Conservation (phyloP, 164 flowering plant genomes). For the Umbellularia californica region DNA sequence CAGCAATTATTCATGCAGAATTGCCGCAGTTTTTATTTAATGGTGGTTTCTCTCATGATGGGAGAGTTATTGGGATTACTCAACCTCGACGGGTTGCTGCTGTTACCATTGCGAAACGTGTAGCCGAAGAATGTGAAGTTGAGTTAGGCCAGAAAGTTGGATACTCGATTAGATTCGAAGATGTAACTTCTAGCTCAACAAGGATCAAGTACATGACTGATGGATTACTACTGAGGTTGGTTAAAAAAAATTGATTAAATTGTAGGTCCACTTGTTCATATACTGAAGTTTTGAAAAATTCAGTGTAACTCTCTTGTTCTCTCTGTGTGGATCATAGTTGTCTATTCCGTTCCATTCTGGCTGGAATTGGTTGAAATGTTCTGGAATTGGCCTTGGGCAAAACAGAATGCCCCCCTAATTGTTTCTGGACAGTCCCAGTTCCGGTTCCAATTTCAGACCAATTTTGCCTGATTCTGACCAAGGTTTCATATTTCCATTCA, state of each 20-base stretch:
- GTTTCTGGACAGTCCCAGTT: too few species aligned
- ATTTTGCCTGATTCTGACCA: too few species aligned
- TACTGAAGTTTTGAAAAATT: background rate
- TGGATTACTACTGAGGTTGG: constrained; percentile 78
- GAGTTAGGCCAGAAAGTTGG: constrained; percentile 86
- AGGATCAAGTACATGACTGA: constrained; percentile 96
- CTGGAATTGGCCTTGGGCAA: too few species aligned
- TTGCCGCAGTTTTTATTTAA: constrained; percentile 79
- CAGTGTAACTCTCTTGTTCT: background rate
- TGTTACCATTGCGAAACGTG: constrained; percentile 89
- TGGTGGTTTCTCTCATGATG: constrained; percentile 68
- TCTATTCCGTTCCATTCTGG: too few species aligned
- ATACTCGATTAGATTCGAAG: constrained; percentile 92
- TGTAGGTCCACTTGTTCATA: background rate
- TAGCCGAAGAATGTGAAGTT: constrained; percentile 91
- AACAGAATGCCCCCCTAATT: too few species aligned
- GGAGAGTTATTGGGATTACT: constrained; percentile 71
- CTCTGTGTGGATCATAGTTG: too few species aligned
- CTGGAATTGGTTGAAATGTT: too few species aligned
- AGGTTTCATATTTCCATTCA: too few species aligned
- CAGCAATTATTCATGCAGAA: constrained; percentile 36
- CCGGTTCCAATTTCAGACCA: too few species aligned
- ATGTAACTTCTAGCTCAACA: constrained; percentile 66
- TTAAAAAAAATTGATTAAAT: background rate
- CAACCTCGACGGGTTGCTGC: constrained; percentile 97